Evolutionary conservation across 2,329 filamentous ascomycete species (phyloP).

Genomic region (Penicillium hesseltinei): DNA sequence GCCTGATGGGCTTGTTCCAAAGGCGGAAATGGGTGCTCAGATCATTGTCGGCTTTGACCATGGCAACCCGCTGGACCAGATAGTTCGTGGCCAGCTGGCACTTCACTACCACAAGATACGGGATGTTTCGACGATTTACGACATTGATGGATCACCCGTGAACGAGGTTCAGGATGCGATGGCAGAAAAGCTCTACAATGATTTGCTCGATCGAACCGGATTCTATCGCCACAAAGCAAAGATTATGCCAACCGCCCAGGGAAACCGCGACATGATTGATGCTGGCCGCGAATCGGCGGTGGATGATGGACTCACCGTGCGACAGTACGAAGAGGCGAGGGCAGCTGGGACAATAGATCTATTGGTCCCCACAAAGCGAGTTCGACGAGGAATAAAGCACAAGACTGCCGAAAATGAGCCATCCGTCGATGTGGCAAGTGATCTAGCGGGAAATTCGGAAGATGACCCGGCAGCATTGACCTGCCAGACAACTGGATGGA

Average conservation of each 20-base stretch:
- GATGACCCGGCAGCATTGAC: slow-evolving; percentile 73
- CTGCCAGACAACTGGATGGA: slow-evolving; percentile 79
- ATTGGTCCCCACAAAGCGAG: slow-evolving; percentile 43
- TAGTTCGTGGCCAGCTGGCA: slow-evolving; percentile 85
- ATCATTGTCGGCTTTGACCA: slow-evolving; percentile 96
- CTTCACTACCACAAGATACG: slow-evolving; percentile 81
- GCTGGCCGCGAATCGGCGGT: slow-evolving; percentile 74
- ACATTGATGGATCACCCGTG: slow-evolving; percentile 63
- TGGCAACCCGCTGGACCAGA: slow-evolving; percentile 87
- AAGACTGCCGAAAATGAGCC: slow-evolving; percentile 52
- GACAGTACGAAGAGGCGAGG: slow-evolving; percentile 68
- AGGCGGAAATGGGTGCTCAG: slow-evolving; percentile 95
- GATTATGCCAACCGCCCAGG: slow-evolving; percentile 70
- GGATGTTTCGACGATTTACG: slow-evolving; percentile 82
- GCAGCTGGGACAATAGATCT: slow-evolving; percentile 55
- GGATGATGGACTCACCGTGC: slow-evolving; percentile 69
- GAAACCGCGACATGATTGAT: slow-evolving; percentile 77
- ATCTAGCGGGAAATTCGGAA: slow-evolving; percentile 61
- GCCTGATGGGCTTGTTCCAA: slow-evolving; percentile 61
- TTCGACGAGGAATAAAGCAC: slow-evolving; percentile 47
- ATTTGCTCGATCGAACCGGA: slow-evolving; percentile 87
- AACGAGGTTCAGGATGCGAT: slow-evolving; percentile 74
- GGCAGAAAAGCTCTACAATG: slow-evolving; percentile 90
- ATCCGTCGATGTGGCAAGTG: slow-evolving; percentile 50
- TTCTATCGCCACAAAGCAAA: slow-evolving; percentile 79